These are phyloP conservation scores for Maudiozyma serrabonitensis DNA, from an alignment of 805 yeast species.

Conservation along the genomic window DNA sequence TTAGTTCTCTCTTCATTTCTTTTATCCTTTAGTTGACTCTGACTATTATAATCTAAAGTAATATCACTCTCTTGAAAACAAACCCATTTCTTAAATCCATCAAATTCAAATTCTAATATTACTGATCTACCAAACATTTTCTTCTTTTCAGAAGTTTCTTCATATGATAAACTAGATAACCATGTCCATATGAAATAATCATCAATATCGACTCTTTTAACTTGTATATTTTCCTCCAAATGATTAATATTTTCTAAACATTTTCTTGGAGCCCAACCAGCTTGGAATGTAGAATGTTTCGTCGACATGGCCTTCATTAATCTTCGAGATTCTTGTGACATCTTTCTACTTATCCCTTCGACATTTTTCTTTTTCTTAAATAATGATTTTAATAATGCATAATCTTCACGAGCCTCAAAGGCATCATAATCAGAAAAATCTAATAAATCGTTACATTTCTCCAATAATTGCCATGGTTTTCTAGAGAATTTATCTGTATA, in stretches of 20 bases:
- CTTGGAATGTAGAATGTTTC: constrained; percentile 31
- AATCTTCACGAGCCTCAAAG: constrained; percentile 70
- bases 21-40: constrained; percentile 6
- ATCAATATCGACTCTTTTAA: constrained; percentile 61
- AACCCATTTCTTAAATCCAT: constrained; percentile 71
- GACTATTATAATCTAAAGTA: constrained; percentile 13
- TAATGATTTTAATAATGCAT: constrained; percentile 59
- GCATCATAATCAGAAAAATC: constrained; percentile 60
- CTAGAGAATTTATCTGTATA: constrained; percentile 37
- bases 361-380: constrained; percentile 48
- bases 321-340: constrained; percentile 67
- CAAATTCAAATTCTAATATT: constrained; percentile 71
- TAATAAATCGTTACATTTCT: constrained; percentile 47
- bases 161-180: constrained; percentile 68
- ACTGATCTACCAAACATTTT: constrained; percentile 71
- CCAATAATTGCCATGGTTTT: constrained; percentile 49
- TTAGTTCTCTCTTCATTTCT: not conserved
- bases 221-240: constrained; percentile 26
- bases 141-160: constrained; percentile 56
- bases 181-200: constrained; percentile 91
- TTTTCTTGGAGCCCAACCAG: constrained; percentile 33
- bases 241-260: constrained; percentile 16
- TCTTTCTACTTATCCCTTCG: constrained; percentile 46
- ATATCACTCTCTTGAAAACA: constrained; percentile 60
- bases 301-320: constrained; percentile 35